Conservation (phyloP, 2,329 filamentous ascomycete species). For the Exophiala alcalophila region DNA sequence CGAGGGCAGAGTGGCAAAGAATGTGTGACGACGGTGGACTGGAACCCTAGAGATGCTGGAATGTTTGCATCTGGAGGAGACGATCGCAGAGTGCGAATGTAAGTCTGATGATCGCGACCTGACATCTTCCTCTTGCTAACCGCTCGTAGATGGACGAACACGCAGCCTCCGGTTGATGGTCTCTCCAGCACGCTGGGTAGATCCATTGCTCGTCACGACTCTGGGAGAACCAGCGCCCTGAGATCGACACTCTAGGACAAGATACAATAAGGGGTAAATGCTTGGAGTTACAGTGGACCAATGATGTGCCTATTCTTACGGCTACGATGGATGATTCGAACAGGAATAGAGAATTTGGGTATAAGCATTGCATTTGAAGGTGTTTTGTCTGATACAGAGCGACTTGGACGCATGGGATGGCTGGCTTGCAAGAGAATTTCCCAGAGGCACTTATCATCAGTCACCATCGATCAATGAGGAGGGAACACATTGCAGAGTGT, state of each 20-base stretch:
- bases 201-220: constrained; percentile 36
- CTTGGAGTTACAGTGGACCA: constrained; percentile 1
- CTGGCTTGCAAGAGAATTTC: background rate
- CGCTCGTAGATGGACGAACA: constrained; percentile 34
- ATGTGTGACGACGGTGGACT: constrained; percentile 80
- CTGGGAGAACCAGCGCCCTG: constrained; percentile 42
- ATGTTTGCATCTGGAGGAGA: constrained; percentile 92
- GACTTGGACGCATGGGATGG: constrained; percentile 1
- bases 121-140: constrained; percentile 30
- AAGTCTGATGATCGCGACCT: constrained; percentile 39
- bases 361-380: constrained; percentile 24
- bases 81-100: constrained; percentile 82
- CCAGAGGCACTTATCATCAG: no score
- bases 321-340: constrained; percentile 16
- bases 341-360: constrained; percentile 24
- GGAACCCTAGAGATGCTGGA: constrained; percentile 78
- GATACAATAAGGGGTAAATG: background rate
- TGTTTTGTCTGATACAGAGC: constrained; percentile 7
- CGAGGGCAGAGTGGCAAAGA: constrained; percentile 47
- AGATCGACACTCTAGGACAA: constrained; percentile 35
- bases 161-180: constrained; percentile 17
- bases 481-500: no score
- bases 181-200: constrained; percentile 32
- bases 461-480: no score
- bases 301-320: constrained; percentile 7